Conservation (phyloP, 345 rosid genomes). For the Camelina sativa region DNA sequence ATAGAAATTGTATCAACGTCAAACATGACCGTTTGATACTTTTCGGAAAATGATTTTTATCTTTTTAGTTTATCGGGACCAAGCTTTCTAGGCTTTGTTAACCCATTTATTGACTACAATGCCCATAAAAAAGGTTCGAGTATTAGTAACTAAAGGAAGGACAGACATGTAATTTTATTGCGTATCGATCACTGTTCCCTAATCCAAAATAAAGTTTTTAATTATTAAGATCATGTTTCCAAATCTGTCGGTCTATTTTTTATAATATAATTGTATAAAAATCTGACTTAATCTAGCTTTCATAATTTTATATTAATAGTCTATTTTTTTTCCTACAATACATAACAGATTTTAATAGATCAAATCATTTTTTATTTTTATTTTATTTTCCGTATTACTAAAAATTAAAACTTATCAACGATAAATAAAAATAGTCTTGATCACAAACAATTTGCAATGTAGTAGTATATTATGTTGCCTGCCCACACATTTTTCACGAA, state of each 20-base stretch:
- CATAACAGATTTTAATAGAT: no score
- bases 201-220: conserved; percentile 12
- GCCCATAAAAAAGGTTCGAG: conserved; percentile 19
- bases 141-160: not conserved
- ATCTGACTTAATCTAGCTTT: no score
- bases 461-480: no score
- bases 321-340: no score
- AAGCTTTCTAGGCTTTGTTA: conserved; percentile 2
- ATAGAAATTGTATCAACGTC: conserved; percentile 25
- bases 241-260: conserved; percentile 37
- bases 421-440: no score
- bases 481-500: not conserved
- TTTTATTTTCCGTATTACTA: no score
- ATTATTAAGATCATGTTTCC: conserved; percentile 29
- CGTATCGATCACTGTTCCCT: conserved; percentile 41
- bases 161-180: conserved; percentile 17
- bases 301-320: no score
- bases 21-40: conserved; percentile 43
- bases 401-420: not conserved
- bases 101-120: conserved; percentile 29
- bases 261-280: not conserved
- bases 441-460: no score
- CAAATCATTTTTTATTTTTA: no score
- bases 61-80: conserved; percentile 34
- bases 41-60: not conserved